A percentile compares a stretch with the other conserved stretches of the same genome.
Conservation (phyloP, 345 rosid genomes). For the Corymbia maculata region DNA sequence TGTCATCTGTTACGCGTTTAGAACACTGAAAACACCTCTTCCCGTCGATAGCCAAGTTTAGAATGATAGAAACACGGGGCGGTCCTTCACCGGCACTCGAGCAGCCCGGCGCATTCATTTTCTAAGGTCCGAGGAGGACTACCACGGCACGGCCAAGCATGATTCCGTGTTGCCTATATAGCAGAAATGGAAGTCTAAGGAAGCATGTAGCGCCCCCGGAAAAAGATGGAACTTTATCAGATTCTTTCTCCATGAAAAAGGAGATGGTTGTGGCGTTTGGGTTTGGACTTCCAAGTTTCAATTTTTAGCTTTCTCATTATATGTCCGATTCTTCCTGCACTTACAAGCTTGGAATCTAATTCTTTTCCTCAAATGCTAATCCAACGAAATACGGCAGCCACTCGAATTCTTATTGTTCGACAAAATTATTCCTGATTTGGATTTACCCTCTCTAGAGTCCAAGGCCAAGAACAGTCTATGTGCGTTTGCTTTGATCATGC, state of each 20-base stretch:
- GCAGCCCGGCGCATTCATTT: not conserved
- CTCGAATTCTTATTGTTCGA: not conserved
- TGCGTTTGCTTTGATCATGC: not conserved
- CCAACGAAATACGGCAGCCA: slow-evolving; percentile 1
- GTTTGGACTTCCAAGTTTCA: not conserved
- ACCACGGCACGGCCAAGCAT: not conserved
- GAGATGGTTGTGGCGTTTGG: not conserved
- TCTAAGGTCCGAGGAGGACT: not conserved
- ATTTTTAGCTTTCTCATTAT: not conserved
- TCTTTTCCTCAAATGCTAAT: slow-evolving; percentile 19
- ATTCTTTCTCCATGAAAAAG: not conserved
- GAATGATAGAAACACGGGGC: not conserved
- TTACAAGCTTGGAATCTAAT: slow-evolving; percentile 35
- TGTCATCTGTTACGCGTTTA: not conserved
- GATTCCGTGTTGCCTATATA: not conserved
- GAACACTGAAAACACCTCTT: too few species aligned
- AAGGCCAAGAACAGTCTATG: not conserved
- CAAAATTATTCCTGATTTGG: slow-evolving; percentile 3
- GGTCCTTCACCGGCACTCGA: not conserved
- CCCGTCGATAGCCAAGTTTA: not conserved
- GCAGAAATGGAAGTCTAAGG: not conserved
- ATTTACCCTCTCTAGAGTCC: not conserved
- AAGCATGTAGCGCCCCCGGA: not conserved
- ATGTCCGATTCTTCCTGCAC: slow-evolving; percentile 24
- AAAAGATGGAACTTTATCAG: not conserved